Base-by-base conservation (phyloP, 148 eudicot species). In the Amaranthus hypochondriacus region DNA sequence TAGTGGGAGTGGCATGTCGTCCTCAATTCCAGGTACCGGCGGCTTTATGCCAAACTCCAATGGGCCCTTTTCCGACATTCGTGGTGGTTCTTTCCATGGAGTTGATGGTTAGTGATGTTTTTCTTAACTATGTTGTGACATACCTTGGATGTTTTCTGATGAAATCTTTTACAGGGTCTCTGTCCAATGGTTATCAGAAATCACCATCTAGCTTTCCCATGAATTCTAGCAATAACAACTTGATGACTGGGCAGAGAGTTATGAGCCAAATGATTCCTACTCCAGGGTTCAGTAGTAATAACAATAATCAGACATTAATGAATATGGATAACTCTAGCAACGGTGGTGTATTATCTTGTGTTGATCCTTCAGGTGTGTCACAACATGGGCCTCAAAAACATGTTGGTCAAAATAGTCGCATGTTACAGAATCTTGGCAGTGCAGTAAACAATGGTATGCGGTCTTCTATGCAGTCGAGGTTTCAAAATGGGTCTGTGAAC, bases 201-300 rank as follows among this genome's bases (percentile, higher is more conserved):
- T 69, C 87, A 46, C 70, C 87, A 71, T 78, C 92, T 28, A 87
- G 81, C 76, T 86, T 86, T 77, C 73, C 91, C 18, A 75, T 79
- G 68, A 80, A 80, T 81, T 76, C 90, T 62, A 80, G 85, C 73
- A 85, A 87, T 69, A 85, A 77, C 78, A 87, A 75, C 82, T 67
- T 84, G 77, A 78, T 82, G 59, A 87, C 83, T 73, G 84, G 62
- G 60, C 90, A 89, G 71, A 84, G 90, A 83, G 87, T 86, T 83
- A 70, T 86, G 50, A 86, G 90, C 82, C 99, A 96, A 87, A 96
- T 92, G 99, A 96, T 96, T 67, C 97, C 99, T 48, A 92, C 99
- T 77, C 97, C 99, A 81, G 97, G 97, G 76, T 85, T 87, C 68
- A 75, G 77, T 80, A 83, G 82, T 70, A 81, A n/a, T 67, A 86